Conservation (phyloP, 805 yeast genomes). For the Kazachstania bromeliacearum region DNA sequence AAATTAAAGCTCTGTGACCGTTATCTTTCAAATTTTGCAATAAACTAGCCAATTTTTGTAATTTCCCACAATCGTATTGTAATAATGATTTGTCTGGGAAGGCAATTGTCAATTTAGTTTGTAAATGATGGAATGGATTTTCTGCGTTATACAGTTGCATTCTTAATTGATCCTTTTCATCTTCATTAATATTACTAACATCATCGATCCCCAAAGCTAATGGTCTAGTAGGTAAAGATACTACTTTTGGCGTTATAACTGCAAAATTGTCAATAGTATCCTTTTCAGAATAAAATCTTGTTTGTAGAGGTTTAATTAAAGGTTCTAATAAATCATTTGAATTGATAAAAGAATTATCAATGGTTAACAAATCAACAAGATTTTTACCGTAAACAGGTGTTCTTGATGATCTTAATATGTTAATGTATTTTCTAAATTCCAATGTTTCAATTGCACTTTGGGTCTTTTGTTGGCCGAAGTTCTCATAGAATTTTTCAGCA, state of each 20-base stretch:
- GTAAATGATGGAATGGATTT: slow-evolving; percentile 69
- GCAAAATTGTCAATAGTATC: slow-evolving; percentile 64
- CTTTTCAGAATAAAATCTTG: slow-evolving; percentile 34
- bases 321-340: slow-evolving; percentile 17
- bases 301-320: slow-evolving; percentile 35
- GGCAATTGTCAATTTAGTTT: slow-evolving; percentile 80
- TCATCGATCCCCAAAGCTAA: slow-evolving; percentile 20
- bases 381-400: slow-evolving; percentile 63
- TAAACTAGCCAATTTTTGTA: slow-evolving; percentile 72
- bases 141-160: slow-evolving; percentile 14
- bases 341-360: slow-evolving; percentile 10
- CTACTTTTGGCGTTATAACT: slow-evolving; percentile 81
- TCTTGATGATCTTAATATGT: slow-evolving; percentile 53
- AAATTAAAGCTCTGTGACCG: slow-evolving; percentile 91
- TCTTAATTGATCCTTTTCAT: slow-evolving; percentile 20
- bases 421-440: slow-evolving; percentile 51
- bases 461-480: slow-evolving; percentile 44
- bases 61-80: slow-evolving; percentile 94
- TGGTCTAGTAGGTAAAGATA: slow-evolving; percentile 60
- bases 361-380: slow-evolving; percentile 35
- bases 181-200: slow-evolving; percentile 17
- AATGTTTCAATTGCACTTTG: slow-evolving; percentile 42
- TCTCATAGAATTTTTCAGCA: slow-evolving; percentile 51
- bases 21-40: slow-evolving; percentile 68
- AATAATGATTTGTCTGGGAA: slow-evolving; percentile 90